Base-by-base conservation (phyloP, 805 yeast species). In the Starmerella stellata region DNA sequence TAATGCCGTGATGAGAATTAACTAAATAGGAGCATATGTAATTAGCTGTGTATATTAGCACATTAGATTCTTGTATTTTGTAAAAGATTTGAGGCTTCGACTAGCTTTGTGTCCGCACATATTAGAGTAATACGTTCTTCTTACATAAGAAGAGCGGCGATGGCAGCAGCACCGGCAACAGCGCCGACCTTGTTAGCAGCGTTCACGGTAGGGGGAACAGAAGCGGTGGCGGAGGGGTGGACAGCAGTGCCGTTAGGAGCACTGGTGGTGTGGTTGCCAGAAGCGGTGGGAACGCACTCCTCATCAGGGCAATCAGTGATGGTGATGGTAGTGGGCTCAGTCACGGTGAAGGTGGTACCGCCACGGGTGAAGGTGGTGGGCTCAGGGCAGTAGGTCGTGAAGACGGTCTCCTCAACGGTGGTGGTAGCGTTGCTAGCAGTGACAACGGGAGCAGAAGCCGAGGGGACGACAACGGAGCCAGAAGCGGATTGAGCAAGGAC, bases 281-380 rank as follows among this genome's bases (percentile, higher is more conserved):
- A 21, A 60, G 81, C 74, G 53, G 75, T 58, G 51, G 81, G 75
- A 57, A 81, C 74, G 44, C 80, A 70, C 51, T 59, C 72, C 43
- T 80, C 72, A 71, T 70, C 67, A 54, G 81, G 71, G 60, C 60
- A 59, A 67, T 66, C 68, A 69, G 72, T 72, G 57, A 72, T 66
- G 49, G 64, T 65, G 42, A 77, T 52, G 42, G 66, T 60, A 51
- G 87, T 78, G 42, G 85, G 60, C 48, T 56, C 63, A 14, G 49
- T 42, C 23, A 48, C 50, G 18, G 58, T 56, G 47, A 42, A 46
- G 35, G 47, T 40, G 57, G 82, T 81, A 39, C 35, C 37, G 30
- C 48, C 49, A 42, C 42, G 43, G 33, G 50, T 38, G 38, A 51
- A 32, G 23, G 52, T 46, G 27, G 54, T 51, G 27, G 53, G 48